Evolutionary conservation across 2,329 filamentous ascomycete genomes (phyloP).

Genomic region (Colletotrichum destructivum): DNA sequence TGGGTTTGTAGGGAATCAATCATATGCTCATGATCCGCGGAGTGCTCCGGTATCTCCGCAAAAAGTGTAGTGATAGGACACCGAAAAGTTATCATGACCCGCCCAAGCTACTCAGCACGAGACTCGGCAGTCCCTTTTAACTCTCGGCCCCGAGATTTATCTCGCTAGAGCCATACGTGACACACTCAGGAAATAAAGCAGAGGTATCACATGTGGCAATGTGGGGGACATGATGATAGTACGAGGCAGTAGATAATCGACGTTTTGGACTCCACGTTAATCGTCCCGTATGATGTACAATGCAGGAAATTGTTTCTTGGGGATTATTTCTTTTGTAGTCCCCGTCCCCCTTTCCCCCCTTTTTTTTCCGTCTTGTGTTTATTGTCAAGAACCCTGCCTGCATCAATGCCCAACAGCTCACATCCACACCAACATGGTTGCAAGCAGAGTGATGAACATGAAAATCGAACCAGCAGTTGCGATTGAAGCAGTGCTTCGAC

Average conservation of each 20-base stretch:
- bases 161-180: too few relatives aligned
- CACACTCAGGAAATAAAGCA: constrained; percentile 64
- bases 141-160: too few relatives aligned
- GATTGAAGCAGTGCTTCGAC: constrained; percentile 26
- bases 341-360: background rate
- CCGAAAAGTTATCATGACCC: too few relatives aligned
- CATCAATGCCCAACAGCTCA: background rate
- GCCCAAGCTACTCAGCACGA: too few relatives aligned
- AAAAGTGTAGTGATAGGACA: too few relatives aligned
- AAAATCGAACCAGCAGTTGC: constrained; percentile 26
- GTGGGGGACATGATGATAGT: too few relatives aligned
- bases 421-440: constrained; percentile 40
- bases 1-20: too few relatives aligned
- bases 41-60: too few relatives aligned
- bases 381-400: background rate
- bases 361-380: background rate
- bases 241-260: too few relatives aligned
- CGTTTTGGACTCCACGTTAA: background rate
- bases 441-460: constrained; percentile 32
- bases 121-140: too few relatives aligned
- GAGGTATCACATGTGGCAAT: too few relatives aligned
- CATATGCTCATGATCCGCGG: too few relatives aligned
- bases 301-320: background rate
- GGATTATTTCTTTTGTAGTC: background rate
- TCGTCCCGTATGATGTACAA: background rate